These are phyloP conservation scores for Eucalyptus grandis DNA, from an alignment of 345 rosid genomes.

Conservation along the genomic window DNA sequence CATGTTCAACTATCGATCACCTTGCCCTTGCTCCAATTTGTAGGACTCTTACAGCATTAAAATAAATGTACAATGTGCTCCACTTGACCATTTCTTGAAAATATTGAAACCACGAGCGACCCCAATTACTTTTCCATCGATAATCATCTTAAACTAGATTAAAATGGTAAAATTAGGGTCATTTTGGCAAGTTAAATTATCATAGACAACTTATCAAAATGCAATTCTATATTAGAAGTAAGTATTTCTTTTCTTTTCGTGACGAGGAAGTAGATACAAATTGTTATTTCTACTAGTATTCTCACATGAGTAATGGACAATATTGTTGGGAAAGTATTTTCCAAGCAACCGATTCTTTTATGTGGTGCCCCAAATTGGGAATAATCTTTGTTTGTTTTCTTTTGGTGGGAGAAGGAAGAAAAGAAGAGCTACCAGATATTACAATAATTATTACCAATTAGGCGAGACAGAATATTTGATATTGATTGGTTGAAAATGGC, in stretches of 20 bases:
- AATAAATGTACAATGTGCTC: too few species aligned
- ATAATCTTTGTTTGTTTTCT: background rate
- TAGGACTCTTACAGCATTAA: too few species aligned
- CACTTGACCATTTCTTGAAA: too few species aligned
- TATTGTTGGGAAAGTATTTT: background rate
- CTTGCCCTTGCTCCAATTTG: too few species aligned
- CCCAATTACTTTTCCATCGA: too few species aligned
- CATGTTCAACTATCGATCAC: too few species aligned
- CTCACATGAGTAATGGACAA: background rate
- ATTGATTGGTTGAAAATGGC: constrained; percentile 33
- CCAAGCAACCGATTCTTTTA: background rate
- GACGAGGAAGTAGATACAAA: background rate
- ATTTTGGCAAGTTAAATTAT: background rate
- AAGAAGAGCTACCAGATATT: background rate
- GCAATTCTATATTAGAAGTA: background rate
- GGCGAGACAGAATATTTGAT: constrained; percentile 21
- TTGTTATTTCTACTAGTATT: background rate
- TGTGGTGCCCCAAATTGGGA: background rate
- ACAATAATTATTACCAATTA: constrained; percentile 7
- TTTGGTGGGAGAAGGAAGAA: background rate
- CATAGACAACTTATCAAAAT: background rate
- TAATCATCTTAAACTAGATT: too few species aligned
- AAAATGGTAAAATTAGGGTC: background rate
- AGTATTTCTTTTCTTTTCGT: background rate
- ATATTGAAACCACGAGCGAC: too few species aligned